Conservation (phyloP, 305 asterid genomes). For the Lippia alba region DNA sequence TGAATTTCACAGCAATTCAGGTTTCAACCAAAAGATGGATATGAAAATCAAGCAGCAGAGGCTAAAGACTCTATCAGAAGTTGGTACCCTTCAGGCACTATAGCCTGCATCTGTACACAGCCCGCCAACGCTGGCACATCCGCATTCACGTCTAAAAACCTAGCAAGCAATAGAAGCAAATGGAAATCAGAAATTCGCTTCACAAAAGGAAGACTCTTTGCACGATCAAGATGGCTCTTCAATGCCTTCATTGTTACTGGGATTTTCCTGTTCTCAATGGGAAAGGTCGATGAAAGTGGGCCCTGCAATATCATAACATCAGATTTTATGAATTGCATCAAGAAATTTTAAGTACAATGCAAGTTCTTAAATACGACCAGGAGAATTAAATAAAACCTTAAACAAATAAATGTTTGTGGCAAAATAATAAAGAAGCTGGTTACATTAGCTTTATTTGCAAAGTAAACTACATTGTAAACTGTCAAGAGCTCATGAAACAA, state of each 20-base stretch:
- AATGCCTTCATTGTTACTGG: constrained; percentile 63
- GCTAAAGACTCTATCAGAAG: constrained; percentile 88
- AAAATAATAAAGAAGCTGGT: constrained; percentile 3
- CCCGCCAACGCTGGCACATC: constrained; percentile 86
- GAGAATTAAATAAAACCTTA: too few relatives aligned
- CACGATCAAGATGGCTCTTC: constrained; percentile 71
- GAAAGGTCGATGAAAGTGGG: constrained; percentile 78
- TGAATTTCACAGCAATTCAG: constrained; percentile 13
- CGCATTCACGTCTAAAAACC: constrained; percentile 70
- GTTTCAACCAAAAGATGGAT: constrained; percentile 7
- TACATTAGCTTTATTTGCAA: background rate
- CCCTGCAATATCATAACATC: constrained; percentile 62
- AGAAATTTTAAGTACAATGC: too few relatives aligned
- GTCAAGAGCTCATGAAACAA: background rate
- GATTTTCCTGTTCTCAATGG: constrained; percentile 79
- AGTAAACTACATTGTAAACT: background rate
- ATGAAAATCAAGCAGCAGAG: constrained; percentile 41
- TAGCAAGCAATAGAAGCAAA: constrained; percentile 72
- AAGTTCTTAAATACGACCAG: too few relatives aligned
- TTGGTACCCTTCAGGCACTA: constrained; percentile 91
- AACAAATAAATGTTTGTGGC: constrained; percentile 5
- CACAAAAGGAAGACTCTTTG: constrained; percentile 73
- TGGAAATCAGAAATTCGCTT: constrained; percentile 91
- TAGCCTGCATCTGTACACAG: constrained; percentile 63
- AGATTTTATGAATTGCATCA: background rate